Conservation (phyloP, 129 eudicot genomes). For the Centaurea solstitialis region DNA sequence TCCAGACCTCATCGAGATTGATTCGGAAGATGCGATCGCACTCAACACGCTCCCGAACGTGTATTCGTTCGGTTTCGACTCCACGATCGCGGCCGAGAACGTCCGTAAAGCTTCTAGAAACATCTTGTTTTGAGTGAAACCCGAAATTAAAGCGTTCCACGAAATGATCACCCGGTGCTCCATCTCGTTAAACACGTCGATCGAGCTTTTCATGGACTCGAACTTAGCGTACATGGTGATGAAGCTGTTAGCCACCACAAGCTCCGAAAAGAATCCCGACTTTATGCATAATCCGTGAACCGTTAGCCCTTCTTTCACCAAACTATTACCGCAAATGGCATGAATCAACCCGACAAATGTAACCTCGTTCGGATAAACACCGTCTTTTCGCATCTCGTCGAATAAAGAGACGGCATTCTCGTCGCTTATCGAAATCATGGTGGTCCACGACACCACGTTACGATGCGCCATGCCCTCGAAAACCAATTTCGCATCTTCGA, state of each 20-base stretch:
- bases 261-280: constrained; percentile 51
- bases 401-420: constrained; percentile 58
- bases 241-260: constrained; percentile 73
- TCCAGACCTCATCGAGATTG: constrained; percentile 68
- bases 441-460: constrained; percentile 90
- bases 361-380: constrained; percentile 74
- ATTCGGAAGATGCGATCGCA: constrained; percentile 81
- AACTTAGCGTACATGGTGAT: constrained; percentile 88
- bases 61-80: constrained; percentile 64
- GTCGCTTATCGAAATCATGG: constrained; percentile 71
- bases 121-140: constrained; percentile 61
- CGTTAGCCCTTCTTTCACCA: constrained; percentile 68
- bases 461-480: constrained; percentile 57
- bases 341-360: constrained; percentile 74
- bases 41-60: constrained; percentile 83
- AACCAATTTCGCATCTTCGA: constrained; percentile 62
- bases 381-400: constrained; percentile 61
- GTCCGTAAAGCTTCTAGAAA: constrained; percentile 67
- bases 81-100: constrained; percentile 43
- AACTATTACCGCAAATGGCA: constrained; percentile 44
- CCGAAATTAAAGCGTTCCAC: constrained; percentile 89
- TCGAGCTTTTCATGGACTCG: constrained; percentile 50
- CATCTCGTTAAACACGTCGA: constrained; percentile 63
- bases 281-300: constrained; percentile 76
- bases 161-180: constrained; percentile 52